A percentile compares a stretch with the other conserved stretches of the same genome.
Evolutionary conservation across 1,284 basidiomycete species (phyloP).

Genomic region (Cutaneotrichosporon spelunceum): DNA sequence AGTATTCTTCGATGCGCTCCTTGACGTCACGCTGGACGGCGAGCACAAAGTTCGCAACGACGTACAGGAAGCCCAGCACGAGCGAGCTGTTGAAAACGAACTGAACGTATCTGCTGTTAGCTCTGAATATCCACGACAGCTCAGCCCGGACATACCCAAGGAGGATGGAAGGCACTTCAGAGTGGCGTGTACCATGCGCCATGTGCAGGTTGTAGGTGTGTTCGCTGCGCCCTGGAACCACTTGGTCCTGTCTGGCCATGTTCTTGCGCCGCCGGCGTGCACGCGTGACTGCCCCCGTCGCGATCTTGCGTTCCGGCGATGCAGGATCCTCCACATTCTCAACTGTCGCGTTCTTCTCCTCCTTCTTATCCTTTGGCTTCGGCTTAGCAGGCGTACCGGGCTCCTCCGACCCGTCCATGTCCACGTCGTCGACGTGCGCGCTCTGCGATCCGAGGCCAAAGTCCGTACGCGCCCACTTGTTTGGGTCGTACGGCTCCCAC

Average conservation of each 20-base stretch:
- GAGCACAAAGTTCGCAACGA: constrained; percentile 77
- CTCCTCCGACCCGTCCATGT: constrained; percentile 20
- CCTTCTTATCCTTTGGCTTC: constrained; percentile 7
- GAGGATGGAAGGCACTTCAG: constrained; percentile 58
- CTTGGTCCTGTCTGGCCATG: constrained; percentile 41
- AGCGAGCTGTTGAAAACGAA: constrained; percentile 92
- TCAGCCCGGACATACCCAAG: constrained; percentile 61
- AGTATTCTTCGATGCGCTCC: constrained; percentile 82
- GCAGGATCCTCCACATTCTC: constrained; percentile 19
- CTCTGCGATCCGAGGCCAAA: constrained; percentile 24
- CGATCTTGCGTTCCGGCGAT: constrained; percentile 38
- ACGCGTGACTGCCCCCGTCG: constrained; percentile 66
- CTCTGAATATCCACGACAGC: constrained; percentile 5
- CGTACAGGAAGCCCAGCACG: constrained; percentile 76
- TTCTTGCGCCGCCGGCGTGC: constrained; percentile 64
- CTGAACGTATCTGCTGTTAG: constrained; percentile 71
- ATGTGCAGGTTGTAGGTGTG: constrained; percentile 48
- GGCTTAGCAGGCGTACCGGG: neutral
- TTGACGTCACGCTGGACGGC: constrained; percentile 88
- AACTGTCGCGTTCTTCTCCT: constrained; percentile 4
- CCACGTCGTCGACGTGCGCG: constrained; percentile 33
- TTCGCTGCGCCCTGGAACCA: constrained; percentile 12
- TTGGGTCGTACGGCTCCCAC: constrained; percentile 37
- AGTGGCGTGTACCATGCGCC: constrained; percentile 42
- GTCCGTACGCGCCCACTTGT: constrained; percentile 35